These are phyloP conservation scores for Monosporascus sp. DNA, from an alignment of 2,329 filamentous ascomycete species.

Conservation along the genomic window DNA sequence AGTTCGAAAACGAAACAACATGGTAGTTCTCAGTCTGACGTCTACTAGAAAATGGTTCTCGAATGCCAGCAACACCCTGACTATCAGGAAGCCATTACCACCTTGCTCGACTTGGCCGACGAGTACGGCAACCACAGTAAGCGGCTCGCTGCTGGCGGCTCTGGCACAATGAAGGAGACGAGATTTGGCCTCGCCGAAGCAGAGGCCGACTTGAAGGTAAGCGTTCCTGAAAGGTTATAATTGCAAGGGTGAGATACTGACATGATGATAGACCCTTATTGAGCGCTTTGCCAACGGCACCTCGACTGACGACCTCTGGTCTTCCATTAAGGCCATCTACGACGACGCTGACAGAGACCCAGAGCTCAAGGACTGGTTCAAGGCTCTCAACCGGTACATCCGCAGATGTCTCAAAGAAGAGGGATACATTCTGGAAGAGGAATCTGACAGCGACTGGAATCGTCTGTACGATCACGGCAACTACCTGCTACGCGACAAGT, in stretches of 20 bases:
- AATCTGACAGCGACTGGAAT: conserved; percentile 77
- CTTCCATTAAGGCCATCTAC: conserved; percentile 81
- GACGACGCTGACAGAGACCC: conserved; percentile 78
- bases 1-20: neutral
- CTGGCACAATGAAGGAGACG: conserved; percentile 67
- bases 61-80: conserved; percentile 95
- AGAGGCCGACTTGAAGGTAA: conserved; percentile 72
- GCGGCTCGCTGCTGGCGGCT: conserved; percentile 56
- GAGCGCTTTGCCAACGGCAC: conserved; percentile 96
- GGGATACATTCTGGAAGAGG: conserved; percentile 83
- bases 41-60: conserved; percentile 79
- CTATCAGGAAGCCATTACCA: conserved; percentile 87
- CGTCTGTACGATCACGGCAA: conserved; percentile 77
- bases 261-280: conserved; percentile 64
- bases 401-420: conserved; percentile 81
- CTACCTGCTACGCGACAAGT: conserved; percentile 83
- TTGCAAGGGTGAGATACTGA: conserved; percentile 24
- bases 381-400: conserved; percentile 68
- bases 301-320: conserved; percentile 79
- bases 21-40: conserved; percentile 62
- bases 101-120: conserved; percentile 77
- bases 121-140: conserved; percentile 74
- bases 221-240: neutral
- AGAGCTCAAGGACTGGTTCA: conserved; percentile 89
- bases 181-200: conserved; percentile 63